Evolutionary conservation across 2,329 filamentous ascomycete genomes (phyloP).

Genomic region (Penicillium griseofulvum): DNA sequence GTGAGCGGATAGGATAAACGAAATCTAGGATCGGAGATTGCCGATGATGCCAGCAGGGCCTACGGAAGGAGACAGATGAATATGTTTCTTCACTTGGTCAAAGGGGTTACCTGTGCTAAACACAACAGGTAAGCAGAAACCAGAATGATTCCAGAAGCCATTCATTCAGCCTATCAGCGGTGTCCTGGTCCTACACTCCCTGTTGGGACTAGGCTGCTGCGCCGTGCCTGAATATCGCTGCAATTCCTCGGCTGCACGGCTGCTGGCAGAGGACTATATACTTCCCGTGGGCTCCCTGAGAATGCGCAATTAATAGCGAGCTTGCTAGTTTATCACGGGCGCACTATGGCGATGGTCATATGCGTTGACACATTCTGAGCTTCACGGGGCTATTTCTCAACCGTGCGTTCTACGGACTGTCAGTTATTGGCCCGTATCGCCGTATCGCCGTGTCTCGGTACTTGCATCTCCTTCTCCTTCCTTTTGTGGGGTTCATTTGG

Average conservation of each 20-base stretch:
- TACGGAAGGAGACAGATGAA: too few species aligned
- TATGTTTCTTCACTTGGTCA: neutral
- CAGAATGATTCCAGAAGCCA: neutral
- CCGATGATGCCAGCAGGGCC: too few species aligned
- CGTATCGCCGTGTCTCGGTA: neutral
- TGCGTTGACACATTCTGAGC: neutral
- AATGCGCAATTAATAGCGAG: neutral
- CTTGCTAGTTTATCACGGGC: neutral
- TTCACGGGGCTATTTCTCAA: neutral
- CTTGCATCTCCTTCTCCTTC: neutral
- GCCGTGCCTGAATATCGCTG: conserved; percentile 14
- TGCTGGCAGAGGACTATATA: neutral
- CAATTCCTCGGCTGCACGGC: neutral
- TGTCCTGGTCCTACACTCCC: neutral
- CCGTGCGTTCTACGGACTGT: neutral
- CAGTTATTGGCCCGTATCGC: neutral
- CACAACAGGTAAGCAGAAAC: neutral
- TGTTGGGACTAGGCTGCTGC: conserved; percentile 6
- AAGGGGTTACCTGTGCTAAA: neutral
- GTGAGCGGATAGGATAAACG: neutral
- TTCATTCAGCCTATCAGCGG: neutral
- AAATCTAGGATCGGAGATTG: neutral
- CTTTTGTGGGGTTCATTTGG: neutral
- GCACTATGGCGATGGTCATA: neutral
- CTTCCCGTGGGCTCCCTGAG: neutral